These are phyloP conservation scores for Malus hybrid DNA, from an alignment of 331 rosid species.

Conservation along the genomic window DNA sequence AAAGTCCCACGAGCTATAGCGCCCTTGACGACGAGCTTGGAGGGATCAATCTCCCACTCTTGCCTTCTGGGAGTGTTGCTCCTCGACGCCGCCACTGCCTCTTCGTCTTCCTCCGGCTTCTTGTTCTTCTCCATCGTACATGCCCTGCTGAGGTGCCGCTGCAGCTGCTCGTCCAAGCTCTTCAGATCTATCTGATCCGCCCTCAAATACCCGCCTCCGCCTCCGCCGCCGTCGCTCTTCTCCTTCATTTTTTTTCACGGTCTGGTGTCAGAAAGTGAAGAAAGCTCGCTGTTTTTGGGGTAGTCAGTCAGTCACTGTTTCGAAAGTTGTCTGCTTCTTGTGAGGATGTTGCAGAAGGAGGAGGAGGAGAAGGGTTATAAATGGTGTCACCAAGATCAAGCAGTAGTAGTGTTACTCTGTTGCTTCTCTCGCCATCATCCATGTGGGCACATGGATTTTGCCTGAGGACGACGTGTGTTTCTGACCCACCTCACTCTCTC, in stretches of 20 bases:
- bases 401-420: neutral
- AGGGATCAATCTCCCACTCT: constrained; percentile 99
- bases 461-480: constrained; percentile 86
- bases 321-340: neutral
- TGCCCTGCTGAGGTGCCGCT: constrained; percentile 82
- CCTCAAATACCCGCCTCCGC: constrained; percentile 73
- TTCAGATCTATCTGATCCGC: constrained; percentile 99
- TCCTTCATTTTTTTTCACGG: constrained; percentile 43
- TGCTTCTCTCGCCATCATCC: constrained; percentile 38
- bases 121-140: constrained; percentile 96
- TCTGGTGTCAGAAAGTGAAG: neutral
- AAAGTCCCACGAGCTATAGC: constrained; percentile 96
- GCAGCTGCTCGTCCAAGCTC: constrained; percentile 95
- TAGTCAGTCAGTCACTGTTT: neutral
- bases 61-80: constrained; percentile 36
- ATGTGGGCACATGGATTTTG: constrained; percentile 96
- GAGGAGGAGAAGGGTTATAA: neutral
- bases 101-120: constrained; percentile 30
- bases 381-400: constrained; percentile 4
- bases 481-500: constrained; percentile 49
- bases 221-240: constrained; percentile 53
- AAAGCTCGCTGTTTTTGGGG: constrained; percentile 12
- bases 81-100: constrained; percentile 1
- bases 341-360: neutral
- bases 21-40: constrained; percentile 68